Evolutionary conservation across 2,329 filamentous ascomycete genomes (phyloP), one percentile per base, ranked within the genome.

Genomic region (Clonostachys rosea): DNA sequence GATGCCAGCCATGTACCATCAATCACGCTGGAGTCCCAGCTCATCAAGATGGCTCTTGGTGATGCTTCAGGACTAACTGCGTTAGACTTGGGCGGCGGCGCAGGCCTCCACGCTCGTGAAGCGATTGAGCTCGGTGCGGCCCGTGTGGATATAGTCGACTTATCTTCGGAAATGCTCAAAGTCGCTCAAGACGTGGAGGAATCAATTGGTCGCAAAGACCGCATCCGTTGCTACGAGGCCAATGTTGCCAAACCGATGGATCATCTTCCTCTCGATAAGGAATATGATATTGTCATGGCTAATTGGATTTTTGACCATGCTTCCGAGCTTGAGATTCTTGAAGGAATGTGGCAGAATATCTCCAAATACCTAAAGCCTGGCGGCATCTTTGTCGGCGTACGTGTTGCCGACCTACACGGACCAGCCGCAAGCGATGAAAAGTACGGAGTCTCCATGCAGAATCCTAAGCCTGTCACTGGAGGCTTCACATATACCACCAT

Each of bases 301-400:
- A 63, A 64, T 47, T 65, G 61, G 60, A 46, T 60, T 20, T 56
- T 66, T 45, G 58, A 61, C 47, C 59, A 61, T 49, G 59, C 57
- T n/a, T 50, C 48, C 6, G 55, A 34, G 16, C 30, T 55, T 14
- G 54, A 49, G 5, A 50, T 50, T 14, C 54, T 63, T 9, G 52
- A 56, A 45, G 58, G 50, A 33, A 63, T 66, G 53, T 60, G 56
- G 53, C 42, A 37, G 17, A 63, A 65, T 41, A 46, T 62, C 12
- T 48, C 45, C 2, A 33, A 47, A 2, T 49, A 56, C 37, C 48
- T 62, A 10, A 58, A 56, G 48, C 58, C 61, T 0, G 59, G 61
- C 1, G 61, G 62, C 1, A 51, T 49, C 13, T 63, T 62, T 47
- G 42, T 60, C 35, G 52, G 57, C 7, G 50, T 56, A 18, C 53